Base-by-base conservation (phyloP, 2,329 filamentous ascomycete species). In the Geosmithia putterillii region DNA sequence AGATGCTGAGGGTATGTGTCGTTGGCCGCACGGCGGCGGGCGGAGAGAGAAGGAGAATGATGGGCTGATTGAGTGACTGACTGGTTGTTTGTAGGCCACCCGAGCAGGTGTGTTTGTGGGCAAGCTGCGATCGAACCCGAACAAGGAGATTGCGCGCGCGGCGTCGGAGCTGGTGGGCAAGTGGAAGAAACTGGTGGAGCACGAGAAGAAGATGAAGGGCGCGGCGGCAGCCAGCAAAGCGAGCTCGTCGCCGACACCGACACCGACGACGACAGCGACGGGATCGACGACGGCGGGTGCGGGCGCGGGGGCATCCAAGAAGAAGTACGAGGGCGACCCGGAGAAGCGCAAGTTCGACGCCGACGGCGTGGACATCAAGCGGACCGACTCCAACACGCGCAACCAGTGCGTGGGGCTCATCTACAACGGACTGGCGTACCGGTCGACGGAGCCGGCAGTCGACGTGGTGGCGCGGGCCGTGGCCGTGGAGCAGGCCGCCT, bases 41-140 rank as follows among this genome's bases (percentile, higher is more conserved):
- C 3, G 5, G 28, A 14, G 10, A 32, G 15, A 6, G 6, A 6
- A 25, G 10, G 10, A 25, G 23, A 25, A 25, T 6, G 23, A 25
- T 6, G 10, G 10, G 23, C 6, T 7, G 23, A 25, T 25, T 6
- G 10, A 25, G 23, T 7, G 10, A 32, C 28, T 12, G 28, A 32
- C 28, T 32, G 15, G 32, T 35, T 40, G 34, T 8, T 14, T 41
- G 43, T 47, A 83, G 79, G 73, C 83, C 37, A 96, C 90, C n/a
- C 85, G 83, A 53, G 90, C 94, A 42, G 92, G 92, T 53, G 82
- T 95, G 51, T 79, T 83, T 42, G 85, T 96, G 49, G 90, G 89
- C 61, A 90, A 88, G 60, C 76, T 82, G 42, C 73, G 79, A 43
- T 65, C 83, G 47, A 88, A 94, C 61, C 63, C 79, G 45, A 83